These are phyloP conservation scores for Conringia planisiliqua DNA, from an alignment of 345 rosid genomes.

Conservation along the genomic window DNA sequence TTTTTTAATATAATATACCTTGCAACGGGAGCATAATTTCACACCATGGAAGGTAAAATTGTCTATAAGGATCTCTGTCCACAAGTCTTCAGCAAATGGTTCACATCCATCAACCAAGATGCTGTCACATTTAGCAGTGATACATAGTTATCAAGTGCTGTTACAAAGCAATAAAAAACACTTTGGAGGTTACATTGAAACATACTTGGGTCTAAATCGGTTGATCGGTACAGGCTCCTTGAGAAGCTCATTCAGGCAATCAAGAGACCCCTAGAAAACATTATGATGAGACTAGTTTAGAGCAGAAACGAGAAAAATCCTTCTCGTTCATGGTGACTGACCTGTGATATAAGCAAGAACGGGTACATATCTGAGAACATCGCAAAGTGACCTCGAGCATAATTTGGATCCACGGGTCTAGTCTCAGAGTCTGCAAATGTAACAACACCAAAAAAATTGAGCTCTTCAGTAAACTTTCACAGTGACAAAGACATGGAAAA, in stretches of 20 bases:
- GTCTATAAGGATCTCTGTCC: slow-evolving; percentile 65
- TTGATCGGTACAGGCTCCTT: slow-evolving; percentile 77
- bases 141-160: not conserved
- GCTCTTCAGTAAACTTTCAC: slow-evolving; percentile 1
- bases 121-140: slow-evolving; percentile 38
- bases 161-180: slow-evolving; percentile 13
- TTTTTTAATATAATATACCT: slow-evolving; percentile 40
- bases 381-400: slow-evolving; percentile 60
- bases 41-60: slow-evolving; percentile 58
- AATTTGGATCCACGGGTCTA: slow-evolving; percentile 69
- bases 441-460: not conserved
- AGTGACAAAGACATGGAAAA: not conserved
- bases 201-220: slow-evolving; percentile 91
- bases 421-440: slow-evolving; percentile 51
- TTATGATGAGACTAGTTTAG: not conserved
- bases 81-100: slow-evolving; percentile 82
- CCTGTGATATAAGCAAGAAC: slow-evolving; percentile 77
- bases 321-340: slow-evolving; percentile 20
- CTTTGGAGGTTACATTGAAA: not conserved
- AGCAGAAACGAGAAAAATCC: not conserved
- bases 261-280: slow-evolving; percentile 73
- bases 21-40: slow-evolving; percentile 77
- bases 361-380: slow-evolving; percentile 79
- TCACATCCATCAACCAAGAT: slow-evolving; percentile 78
- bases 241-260: slow-evolving; percentile 63